phyloP scores from a whole-genome alignment of 2,329 filamentous ascomycete species.

The Stenocarpella maydis region DNA sequence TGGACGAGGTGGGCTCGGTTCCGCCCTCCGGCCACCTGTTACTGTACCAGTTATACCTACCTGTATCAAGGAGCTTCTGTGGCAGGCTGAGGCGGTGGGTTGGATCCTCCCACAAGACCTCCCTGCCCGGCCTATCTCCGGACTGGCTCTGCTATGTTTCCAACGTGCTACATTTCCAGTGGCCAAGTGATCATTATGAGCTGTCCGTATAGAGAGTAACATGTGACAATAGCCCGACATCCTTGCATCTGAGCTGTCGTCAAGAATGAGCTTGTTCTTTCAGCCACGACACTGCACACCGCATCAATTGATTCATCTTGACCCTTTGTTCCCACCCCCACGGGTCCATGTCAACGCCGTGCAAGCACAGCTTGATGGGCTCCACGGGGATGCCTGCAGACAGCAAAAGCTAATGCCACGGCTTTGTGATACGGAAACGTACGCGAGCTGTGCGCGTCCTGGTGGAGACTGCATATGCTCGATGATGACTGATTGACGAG shows the following conservation, averaged over 20 bases:
- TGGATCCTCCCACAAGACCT: constrained; percentile 14
- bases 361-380: constrained; percentile 15
- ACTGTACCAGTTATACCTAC: constrained; percentile 4
- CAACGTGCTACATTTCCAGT: constrained; percentile 15
- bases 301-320: constrained; percentile 1
- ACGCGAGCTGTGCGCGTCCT: constrained; percentile 23
- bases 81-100: constrained; percentile 17
- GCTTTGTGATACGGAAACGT: constrained; percentile 6
- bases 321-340: constrained; percentile 18
- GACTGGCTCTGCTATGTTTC: constrained; percentile 19
- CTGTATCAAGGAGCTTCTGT: constrained; percentile 9
- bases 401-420: constrained; percentile 9
- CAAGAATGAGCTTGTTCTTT: constrained; percentile 3
- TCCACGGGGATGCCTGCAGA: constrained; percentile 24
- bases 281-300: not conserved
- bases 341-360: not conserved
- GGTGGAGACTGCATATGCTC: constrained; percentile 19
- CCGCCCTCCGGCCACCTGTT: constrained; percentile 1
- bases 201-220: not conserved
- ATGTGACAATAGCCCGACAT: not conserved
- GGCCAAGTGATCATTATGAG: not conserved
- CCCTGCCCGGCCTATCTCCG: constrained; percentile 14
- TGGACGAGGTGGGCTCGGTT: constrained; percentile 10
- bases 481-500: constrained; percentile 27
- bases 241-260: not conserved